These are phyloP conservation scores for Sherardia arvensis DNA, from an alignment of 257 asterid genomes.

Conservation along the genomic window DNA sequence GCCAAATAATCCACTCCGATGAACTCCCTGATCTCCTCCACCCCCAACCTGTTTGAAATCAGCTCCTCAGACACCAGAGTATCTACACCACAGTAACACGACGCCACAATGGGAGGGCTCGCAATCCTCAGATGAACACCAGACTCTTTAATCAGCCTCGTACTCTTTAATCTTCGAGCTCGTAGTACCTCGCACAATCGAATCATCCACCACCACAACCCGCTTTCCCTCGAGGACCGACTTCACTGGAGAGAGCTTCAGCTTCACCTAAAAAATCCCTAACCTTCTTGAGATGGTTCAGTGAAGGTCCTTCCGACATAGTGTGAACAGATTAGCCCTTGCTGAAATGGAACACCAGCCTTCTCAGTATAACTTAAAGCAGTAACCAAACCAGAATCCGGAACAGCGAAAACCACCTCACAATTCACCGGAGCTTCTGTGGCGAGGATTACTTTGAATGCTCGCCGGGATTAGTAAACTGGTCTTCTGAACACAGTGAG, in stretches of 20 bases:
- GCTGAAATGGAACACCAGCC: slow-evolving; percentile 85
- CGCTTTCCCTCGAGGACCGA: slow-evolving; percentile 91
- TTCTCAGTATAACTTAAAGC: slow-evolving; percentile 83
- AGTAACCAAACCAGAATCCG: slow-evolving; percentile 90
- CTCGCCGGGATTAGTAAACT: slow-evolving; percentile 65
- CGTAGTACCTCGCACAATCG: slow-evolving; percentile 90
- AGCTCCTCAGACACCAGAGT: slow-evolving; percentile 70
- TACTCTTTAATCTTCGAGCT: slow-evolving; percentile 83
- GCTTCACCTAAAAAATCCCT: slow-evolving; percentile 86
- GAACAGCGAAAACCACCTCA: slow-evolving; percentile 89
- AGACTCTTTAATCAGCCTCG: slow-evolving; percentile 69
- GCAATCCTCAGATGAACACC: slow-evolving; percentile 98
- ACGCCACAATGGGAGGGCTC: slow-evolving; percentile 75
- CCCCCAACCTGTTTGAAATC: slow-evolving; percentile 69
- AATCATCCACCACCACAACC: slow-evolving; percentile 97
- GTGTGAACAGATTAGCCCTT: slow-evolving; percentile 81
- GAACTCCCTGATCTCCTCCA: slow-evolving; percentile 62
- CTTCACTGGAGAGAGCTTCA: slow-evolving; percentile 71
- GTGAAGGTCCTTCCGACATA: slow-evolving; percentile 88
- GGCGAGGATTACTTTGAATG: slow-evolving; percentile 67
- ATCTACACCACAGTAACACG: slow-evolving; percentile 86
- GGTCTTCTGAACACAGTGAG: slow-evolving; percentile 68
- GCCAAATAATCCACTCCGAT: slow-evolving; percentile 86
- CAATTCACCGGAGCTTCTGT: slow-evolving; percentile 72
- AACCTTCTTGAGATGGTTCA: slow-evolving; percentile 85